These are phyloP conservation scores for Karstenula rhodostoma DNA, from an alignment of 2,329 filamentous ascomycete genomes.

Conservation along the genomic window DNA sequence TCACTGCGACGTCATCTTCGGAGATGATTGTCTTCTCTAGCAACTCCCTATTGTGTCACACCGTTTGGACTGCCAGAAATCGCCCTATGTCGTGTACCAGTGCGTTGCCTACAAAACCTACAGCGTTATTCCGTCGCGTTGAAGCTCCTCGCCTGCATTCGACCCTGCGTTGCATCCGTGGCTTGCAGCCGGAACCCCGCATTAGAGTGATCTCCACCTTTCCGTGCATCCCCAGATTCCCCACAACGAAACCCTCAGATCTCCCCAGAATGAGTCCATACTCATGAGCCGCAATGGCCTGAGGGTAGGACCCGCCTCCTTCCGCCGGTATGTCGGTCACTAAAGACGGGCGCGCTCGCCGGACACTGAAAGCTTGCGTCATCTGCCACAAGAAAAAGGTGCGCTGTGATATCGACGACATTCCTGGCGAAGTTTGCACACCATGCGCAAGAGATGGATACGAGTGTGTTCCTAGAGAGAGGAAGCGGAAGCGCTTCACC, in stretches of 20 bases:
- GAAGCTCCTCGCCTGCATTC: background rate
- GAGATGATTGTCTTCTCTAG: no score
- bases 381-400: conserved; percentile 56
- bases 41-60: no score
- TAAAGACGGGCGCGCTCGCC: conserved; percentile 31
- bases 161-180: background rate
- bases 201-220: background rate
- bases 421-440: conserved; percentile 48
- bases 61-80: no score
- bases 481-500: conserved; percentile 45
- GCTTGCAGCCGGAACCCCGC: background rate
- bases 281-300: background rate
- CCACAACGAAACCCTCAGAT: background rate
- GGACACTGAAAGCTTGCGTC: conserved; percentile 50
- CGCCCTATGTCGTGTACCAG: no score
- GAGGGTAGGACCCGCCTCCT: background rate
- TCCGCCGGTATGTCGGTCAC: conserved; percentile 22
- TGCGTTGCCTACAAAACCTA: no score
- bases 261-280: background rate
- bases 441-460: conserved; percentile 47
- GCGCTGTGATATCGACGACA: conserved; percentile 35
- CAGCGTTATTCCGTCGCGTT: no score
- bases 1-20: no score
- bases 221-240: background rate
- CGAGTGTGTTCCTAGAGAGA: conserved; percentile 41